These are phyloP conservation scores for Allium sativum DNA, from an alignment of 106 monocot genomes.

Conservation along the genomic window DNA sequence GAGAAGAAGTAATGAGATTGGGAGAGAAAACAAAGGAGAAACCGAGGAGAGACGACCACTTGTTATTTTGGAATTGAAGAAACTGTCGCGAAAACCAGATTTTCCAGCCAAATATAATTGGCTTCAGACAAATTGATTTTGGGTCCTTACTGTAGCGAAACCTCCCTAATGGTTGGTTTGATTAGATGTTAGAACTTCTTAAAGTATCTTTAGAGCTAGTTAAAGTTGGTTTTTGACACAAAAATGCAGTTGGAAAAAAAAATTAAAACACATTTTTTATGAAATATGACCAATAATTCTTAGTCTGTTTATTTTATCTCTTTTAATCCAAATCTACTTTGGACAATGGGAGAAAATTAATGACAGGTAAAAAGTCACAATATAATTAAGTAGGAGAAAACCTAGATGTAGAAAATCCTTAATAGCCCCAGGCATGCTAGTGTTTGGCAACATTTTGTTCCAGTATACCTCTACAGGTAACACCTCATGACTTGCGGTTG, in stretches of 20 bases:
- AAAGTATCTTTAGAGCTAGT: neutral
- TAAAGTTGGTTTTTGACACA: neutral
- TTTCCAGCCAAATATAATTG: too few species aligned
- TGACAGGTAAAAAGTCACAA: neutral
- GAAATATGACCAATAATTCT: neutral
- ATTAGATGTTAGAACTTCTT: neutral
- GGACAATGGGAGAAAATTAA: neutral
- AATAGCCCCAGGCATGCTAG: neutral
- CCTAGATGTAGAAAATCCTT: constrained; percentile 1
- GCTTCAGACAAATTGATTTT: too few species aligned
- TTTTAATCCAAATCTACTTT: neutral
- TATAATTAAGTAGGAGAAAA: constrained; percentile 1
- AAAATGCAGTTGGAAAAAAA: too few species aligned
- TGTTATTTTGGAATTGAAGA: too few species aligned
- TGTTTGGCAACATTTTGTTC: constrained; percentile 13
- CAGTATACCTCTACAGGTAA: constrained; percentile 16
- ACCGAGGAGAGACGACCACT: too few species aligned
- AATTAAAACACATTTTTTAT: neutral
- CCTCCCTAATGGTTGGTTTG: too few species aligned
- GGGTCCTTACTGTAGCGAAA: too few species aligned
- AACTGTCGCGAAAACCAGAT: too few species aligned
- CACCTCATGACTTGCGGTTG: constrained; percentile 9
- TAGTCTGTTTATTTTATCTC: too few species aligned
- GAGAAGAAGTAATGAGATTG: too few species aligned
- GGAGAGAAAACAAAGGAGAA: too few species aligned